phyloP scores from a whole-genome alignment of 306 rosid species.

The Medicago ruthenica region DNA sequence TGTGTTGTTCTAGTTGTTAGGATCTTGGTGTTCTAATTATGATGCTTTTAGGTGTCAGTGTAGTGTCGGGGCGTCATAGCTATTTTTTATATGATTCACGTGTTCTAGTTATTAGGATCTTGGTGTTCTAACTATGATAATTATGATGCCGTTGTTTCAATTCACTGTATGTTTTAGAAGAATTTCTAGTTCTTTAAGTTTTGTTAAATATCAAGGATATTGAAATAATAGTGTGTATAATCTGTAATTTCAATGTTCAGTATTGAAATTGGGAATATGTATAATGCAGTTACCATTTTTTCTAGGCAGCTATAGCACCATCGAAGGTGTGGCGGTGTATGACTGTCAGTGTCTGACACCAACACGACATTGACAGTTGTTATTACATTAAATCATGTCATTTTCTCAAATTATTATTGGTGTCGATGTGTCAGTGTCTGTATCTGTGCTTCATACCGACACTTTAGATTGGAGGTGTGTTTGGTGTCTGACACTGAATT shows the following conservation, averaged over 20 bases:
- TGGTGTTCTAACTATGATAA: background rate
- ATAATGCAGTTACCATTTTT: background rate
- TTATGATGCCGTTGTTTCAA: background rate
- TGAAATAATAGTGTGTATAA: background rate
- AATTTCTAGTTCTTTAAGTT: background rate
- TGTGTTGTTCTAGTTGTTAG: constrained; percentile 21
- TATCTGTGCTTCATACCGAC: background rate
- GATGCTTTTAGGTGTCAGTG: no score
- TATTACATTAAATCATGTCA: no score
- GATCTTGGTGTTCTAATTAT: background rate
- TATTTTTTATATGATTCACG: no score
- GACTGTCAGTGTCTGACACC: no score
- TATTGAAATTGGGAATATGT: background rate
- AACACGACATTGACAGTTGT: no score
- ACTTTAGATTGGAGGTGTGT: background rate
- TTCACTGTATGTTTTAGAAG: background rate
- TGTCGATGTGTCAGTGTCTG: no score
- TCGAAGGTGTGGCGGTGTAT: no score
- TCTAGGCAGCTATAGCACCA: no score
- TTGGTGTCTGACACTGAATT: background rate
- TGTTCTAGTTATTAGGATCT: no score
- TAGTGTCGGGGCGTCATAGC: no score
- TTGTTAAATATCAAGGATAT: background rate
- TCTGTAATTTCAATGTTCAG: background rate
- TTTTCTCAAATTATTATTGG: no score